These are phyloP conservation scores for Penicillium cataractarum DNA, from an alignment of 495 filamentous ascomycete genomes.

Conservation along the genomic window DNA sequence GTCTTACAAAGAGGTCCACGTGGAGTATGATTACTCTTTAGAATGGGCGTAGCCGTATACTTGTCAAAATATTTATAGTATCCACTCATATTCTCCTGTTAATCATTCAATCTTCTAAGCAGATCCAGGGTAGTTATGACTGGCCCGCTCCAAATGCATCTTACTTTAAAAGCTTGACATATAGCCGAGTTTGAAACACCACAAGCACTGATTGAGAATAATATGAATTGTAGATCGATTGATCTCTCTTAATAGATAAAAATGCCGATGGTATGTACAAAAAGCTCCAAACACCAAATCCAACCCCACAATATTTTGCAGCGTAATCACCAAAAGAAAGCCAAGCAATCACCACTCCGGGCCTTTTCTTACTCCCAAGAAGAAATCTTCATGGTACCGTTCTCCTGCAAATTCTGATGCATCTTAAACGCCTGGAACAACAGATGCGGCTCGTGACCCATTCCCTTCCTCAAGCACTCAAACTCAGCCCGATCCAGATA, in stretches of 20 bases:
- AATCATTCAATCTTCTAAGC: too few species aligned
- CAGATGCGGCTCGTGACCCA: constrained; percentile 89
- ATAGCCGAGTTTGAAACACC: too few species aligned
- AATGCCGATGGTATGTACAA: constrained; percentile 27
- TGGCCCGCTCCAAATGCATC: too few species aligned
- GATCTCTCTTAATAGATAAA: not conserved
- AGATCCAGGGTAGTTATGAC: too few species aligned
- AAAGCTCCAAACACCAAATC: constrained; percentile 10
- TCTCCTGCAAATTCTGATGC: constrained; percentile 79
- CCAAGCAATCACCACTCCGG: not conserved
- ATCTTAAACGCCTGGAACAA: constrained; percentile 85
- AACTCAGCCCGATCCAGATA: constrained; percentile 88
- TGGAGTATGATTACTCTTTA: too few species aligned
- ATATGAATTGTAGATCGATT: not conserved
- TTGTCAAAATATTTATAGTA: too few species aligned
- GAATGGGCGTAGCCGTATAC: too few species aligned
- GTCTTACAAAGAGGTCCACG: not conserved
- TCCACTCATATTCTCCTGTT: too few species aligned
- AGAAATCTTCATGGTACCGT: constrained; percentile 82
- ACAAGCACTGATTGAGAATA: not conserved
- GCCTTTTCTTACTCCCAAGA: constrained; percentile 50
- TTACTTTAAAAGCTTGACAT: too few species aligned
- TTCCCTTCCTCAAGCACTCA: constrained; percentile 84
- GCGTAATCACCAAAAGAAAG: constrained; percentile 35
- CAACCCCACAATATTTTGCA: not conserved